Conservation (phyloP, 2,329 filamentous ascomycete species). For the Penicillium sp. region DNA sequence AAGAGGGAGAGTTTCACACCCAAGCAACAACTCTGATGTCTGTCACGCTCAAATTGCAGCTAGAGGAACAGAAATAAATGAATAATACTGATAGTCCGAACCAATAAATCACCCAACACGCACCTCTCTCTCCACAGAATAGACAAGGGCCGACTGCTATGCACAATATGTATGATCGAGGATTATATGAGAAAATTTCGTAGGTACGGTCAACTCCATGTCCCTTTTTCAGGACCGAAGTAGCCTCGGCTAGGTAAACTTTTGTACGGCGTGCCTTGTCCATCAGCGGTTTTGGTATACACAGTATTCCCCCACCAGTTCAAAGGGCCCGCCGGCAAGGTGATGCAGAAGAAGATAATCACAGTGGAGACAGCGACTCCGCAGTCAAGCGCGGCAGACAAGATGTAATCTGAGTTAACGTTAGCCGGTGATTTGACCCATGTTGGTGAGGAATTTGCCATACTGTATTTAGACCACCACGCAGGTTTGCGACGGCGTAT, state of each 20-base stretch:
- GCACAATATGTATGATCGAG: not conserved
- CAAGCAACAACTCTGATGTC: not conserved
- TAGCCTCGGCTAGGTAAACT: constrained; percentile 35
- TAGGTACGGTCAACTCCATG: constrained; percentile 32
- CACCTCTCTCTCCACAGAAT: not conserved
- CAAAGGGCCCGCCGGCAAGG: constrained; percentile 47
- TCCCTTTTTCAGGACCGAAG: constrained; percentile 39
- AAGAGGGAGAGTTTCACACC: not conserved
- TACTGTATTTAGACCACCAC: constrained; percentile 58
- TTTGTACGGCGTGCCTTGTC: constrained; percentile 45
- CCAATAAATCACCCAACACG: not conserved
- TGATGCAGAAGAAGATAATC: constrained; percentile 54
- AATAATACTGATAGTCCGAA: not conserved
- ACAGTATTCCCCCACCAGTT: constrained; percentile 54
- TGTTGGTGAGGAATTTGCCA: not conserved
- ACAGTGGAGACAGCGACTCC: constrained; percentile 52
- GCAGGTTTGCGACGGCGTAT: constrained; percentile 51
- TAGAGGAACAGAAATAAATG: not conserved
- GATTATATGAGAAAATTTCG: not conserved
- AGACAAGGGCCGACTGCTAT: not conserved
- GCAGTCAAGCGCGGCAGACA: constrained; percentile 53
- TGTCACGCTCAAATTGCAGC: not conserved
- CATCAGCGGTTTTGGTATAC: constrained; percentile 49
- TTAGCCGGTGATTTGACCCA: constrained; percentile 13
- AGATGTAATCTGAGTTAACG: constrained; percentile 44